Percentiles rank a stretch among this genome's conserved stretches.
These are phyloP conservation scores for Leptographium procerum DNA, from an alignment of 2,329 filamentous ascomycete genomes.

Conservation along the genomic window DNA sequence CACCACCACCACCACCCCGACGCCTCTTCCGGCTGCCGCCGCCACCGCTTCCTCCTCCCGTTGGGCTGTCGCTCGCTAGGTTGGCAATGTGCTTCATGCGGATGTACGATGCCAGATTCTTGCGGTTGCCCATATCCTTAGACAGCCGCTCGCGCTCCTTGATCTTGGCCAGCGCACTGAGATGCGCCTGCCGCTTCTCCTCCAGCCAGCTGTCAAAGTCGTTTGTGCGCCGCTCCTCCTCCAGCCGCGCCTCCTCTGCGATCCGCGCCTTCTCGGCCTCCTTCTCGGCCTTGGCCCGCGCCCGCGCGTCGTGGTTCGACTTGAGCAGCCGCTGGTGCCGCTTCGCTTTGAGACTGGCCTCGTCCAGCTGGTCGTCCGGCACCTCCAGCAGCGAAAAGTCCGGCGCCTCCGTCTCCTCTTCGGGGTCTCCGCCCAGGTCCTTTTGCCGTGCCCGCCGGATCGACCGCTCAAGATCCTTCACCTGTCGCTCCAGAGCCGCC, in stretches of 20 bases:
- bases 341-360: conserved; percentile 84
- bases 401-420: conserved; percentile 68
- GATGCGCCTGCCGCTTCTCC: conserved; percentile 65
- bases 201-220: conserved; percentile 80
- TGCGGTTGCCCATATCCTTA: conserved; percentile 89
- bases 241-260: conserved; percentile 72
- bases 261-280: conserved; percentile 78
- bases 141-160: conserved; percentile 90
- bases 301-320: conserved; percentile 84
- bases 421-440: conserved; percentile 59
- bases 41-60: conserved; percentile 18
- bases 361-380: conserved; percentile 86
- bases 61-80: conserved; percentile 77
- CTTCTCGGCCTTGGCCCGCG: conserved; percentile 91
- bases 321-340: conserved; percentile 87
- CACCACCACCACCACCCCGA: conserved; percentile 52
- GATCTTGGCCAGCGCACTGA: conserved; percentile 64
- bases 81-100: conserved; percentile 98
- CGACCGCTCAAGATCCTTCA: conserved; percentile 82
- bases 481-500: conserved; percentile 66
- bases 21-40: conserved; percentile 19
- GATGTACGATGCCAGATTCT: conserved; percentile 90
- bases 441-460: conserved; percentile 87
- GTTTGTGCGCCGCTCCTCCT: conserved; percentile 72
- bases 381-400: conserved; percentile 82